Evolutionary conservation across 768 basidiomycete species (phyloP).

Genomic region (Tricholoma matsutake): DNA sequence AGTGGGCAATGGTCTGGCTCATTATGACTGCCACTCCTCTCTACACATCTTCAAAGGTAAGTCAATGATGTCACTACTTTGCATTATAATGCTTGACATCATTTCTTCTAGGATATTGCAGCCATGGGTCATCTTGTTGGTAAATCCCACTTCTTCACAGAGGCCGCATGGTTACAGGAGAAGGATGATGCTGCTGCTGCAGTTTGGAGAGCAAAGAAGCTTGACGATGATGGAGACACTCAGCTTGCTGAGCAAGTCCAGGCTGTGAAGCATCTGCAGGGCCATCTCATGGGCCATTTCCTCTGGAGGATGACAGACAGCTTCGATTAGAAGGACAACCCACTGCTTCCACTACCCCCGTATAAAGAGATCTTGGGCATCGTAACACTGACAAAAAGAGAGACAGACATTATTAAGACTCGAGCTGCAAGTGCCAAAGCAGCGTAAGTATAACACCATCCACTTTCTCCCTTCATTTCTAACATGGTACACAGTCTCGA

Average conservation of each 20-base stretch:
- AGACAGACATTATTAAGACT: not conserved
- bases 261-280: constrained; percentile 6
- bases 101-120: constrained; percentile 20
- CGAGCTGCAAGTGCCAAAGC: not conserved
- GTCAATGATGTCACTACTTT: too few species aligned
- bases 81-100: too few species aligned
- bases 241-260: not conserved
- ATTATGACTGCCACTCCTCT: constrained; percentile 24
- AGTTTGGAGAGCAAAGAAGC: constrained; percentile 7
- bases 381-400: not conserved
- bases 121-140: constrained; percentile 27
- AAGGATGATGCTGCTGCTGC: constrained; percentile 14
- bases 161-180: constrained; percentile 16
- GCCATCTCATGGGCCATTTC: constrained; percentile 3
- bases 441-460: too few species aligned
- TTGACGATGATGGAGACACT: constrained; percentile 11
- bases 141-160: constrained; percentile 21
- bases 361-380: constrained; percentile 1
- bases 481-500: not conserved
- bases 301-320: constrained; percentile 8
- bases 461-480: not conserved
- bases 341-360: constrained; percentile 5
- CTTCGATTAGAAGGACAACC: not conserved
- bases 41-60: constrained; percentile 22
- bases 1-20: constrained; percentile 8